A percentile compares a stretch with the other conserved stretches of the same genome.
Conservation (phyloP, 139 green algal genomes). For the Limnomonas spitsbergensis region DNA sequence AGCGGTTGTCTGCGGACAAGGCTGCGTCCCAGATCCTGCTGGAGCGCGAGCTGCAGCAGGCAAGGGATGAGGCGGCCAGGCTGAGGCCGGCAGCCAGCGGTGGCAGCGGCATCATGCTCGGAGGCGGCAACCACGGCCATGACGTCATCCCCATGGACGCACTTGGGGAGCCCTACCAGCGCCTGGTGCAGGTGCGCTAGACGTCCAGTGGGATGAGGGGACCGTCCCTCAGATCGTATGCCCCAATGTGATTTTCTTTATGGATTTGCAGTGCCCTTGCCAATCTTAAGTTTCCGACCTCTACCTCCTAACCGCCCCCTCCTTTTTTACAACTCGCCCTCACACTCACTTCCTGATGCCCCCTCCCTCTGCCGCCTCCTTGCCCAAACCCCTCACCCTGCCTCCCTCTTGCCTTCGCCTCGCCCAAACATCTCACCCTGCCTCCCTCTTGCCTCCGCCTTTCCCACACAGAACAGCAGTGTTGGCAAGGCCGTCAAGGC, state of each 20-base stretch:
- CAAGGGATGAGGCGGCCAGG: slow-evolving; percentile 27
- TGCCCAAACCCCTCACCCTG: too few relatives aligned
- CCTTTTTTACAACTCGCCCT: too few relatives aligned
- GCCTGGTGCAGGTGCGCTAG: slow-evolving; percentile 32
- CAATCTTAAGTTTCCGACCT: too few relatives aligned
- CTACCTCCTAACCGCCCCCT: too few relatives aligned
- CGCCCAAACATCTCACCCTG: too few relatives aligned
- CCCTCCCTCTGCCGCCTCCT: too few relatives aligned
- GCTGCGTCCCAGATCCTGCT: slow-evolving; percentile 63
- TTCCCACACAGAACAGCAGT: background rate
- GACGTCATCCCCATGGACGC: slow-evolving; percentile 74
- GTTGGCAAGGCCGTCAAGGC: slow-evolving; percentile 37
- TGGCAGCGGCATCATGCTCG: slow-evolving; percentile 23
- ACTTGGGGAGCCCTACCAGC: slow-evolving; percentile 65
- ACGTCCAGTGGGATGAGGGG: too few relatives aligned
- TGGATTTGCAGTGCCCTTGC: too few relatives aligned
- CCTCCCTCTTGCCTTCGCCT: too few relatives aligned
- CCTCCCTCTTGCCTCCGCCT: background rate
- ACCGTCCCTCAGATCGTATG: too few relatives aligned
- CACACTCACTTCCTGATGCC: too few relatives aligned
- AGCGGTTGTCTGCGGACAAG: slow-evolving; percentile 60
- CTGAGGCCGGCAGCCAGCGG: background rate
- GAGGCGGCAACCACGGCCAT: slow-evolving; percentile 35
- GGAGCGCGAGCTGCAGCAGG: slow-evolving; percentile 59
- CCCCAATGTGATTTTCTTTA: too few relatives aligned